Evolutionary conservation across 2,329 filamentous ascomycete genomes (phyloP).

Genomic region (Aspergillus felis): DNA sequence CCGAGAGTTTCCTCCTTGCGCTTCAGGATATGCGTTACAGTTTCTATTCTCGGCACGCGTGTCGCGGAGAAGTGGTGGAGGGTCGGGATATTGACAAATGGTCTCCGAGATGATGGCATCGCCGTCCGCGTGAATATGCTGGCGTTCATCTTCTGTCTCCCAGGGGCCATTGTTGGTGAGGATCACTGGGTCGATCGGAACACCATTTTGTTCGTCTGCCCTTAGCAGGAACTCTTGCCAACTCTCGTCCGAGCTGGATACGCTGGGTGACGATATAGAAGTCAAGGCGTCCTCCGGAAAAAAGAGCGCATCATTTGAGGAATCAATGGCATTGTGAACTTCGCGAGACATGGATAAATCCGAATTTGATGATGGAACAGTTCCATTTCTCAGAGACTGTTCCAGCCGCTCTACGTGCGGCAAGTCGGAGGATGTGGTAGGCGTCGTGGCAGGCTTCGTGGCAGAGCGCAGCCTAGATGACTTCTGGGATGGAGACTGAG

Average conservation of each 20-base stretch:
- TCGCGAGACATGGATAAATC: too few species aligned
- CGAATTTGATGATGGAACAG: too few species aligned
- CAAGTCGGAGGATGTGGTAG: too few species aligned
- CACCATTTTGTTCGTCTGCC: constrained; percentile 1
- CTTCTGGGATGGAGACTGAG: too few species aligned
- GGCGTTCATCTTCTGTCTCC: background rate
- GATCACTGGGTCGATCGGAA: constrained; percentile 5
- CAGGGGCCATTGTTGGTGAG: constrained; percentile 5
- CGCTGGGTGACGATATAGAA: background rate
- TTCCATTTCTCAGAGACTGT: too few species aligned
- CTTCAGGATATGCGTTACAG: constrained; percentile 1
- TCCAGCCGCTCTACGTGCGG: too few species aligned
- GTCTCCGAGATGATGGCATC: background rate
- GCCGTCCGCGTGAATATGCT: constrained; percentile 1
- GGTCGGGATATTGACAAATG: constrained; percentile 9
- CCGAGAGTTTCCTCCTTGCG: background rate
- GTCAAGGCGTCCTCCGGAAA: too few species aligned
- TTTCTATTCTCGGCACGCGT: background rate
- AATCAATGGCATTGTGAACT: too few species aligned
- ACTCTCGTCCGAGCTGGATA: constrained; percentile 2
- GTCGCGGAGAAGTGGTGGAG: background rate
- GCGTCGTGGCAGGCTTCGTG: too few species aligned
- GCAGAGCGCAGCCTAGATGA: too few species aligned
- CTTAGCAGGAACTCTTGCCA: background rate
- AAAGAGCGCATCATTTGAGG: too few species aligned